phyloP scores from a whole-genome alignment of 1,284 basidiomycete genomes.

The Omphalotus olearius region DNA sequence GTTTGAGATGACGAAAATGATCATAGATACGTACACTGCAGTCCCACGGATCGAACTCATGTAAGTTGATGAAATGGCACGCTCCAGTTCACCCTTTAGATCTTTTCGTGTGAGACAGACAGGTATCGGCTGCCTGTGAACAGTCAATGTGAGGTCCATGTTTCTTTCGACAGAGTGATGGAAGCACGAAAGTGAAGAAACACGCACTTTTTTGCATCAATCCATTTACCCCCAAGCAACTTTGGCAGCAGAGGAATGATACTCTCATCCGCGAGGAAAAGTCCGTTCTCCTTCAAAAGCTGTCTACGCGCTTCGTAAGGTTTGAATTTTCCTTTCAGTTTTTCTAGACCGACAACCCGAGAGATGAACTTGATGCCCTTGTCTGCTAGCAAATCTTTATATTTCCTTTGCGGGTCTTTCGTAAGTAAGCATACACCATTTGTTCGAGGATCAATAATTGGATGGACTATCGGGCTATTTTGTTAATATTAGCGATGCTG shows the following conservation, averaged over 20 bases:
- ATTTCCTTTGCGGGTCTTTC: conserved; percentile 94
- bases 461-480: conserved; percentile 73
- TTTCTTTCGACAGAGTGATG: background rate
- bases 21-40: conserved; percentile 62
- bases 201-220: conserved; percentile 88
- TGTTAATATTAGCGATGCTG: too few relatives aligned
- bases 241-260: conserved; percentile 86
- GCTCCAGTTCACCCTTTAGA: conserved; percentile 86
- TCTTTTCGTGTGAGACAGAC: conserved; percentile 84
- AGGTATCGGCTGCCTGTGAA: conserved; percentile 85
- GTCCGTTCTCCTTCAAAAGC: conserved; percentile 82
- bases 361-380: conserved; percentile 85
- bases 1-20: background rate
- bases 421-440: conserved; percentile 86
- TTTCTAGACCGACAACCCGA: conserved; percentile 88
- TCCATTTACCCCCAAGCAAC: conserved; percentile 87
- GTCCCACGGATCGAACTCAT: conserved; percentile 93
- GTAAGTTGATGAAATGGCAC: conserved; percentile 89
- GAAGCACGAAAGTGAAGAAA: conserved; percentile 12
- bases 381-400: conserved; percentile 85
- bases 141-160: background rate
- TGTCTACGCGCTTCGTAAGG: conserved; percentile 86
- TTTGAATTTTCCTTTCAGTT: conserved; percentile 91
- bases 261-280: conserved; percentile 93
- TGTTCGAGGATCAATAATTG: conserved; percentile 77